Evolutionary conservation across 768 basidiomycete genomes (phyloP).

Genomic region (Hemileccinum impolitum): DNA sequence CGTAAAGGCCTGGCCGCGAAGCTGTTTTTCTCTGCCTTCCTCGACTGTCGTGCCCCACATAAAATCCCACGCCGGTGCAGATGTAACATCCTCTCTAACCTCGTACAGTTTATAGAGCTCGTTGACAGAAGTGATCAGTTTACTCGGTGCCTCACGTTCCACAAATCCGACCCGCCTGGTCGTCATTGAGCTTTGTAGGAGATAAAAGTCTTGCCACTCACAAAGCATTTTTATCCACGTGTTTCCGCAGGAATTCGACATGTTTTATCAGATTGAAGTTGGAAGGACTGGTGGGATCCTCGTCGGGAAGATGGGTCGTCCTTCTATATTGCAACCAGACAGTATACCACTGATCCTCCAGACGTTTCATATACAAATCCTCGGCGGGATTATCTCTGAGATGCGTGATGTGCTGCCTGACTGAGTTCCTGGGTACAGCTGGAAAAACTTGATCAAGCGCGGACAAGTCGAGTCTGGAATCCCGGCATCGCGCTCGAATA

Average conservation of each 20-base stretch:
- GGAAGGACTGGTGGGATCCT: slow-evolving; percentile 58
- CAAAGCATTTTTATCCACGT: slow-evolving; percentile 86
- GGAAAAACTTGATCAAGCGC: slow-evolving; percentile 81
- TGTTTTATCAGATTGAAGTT: slow-evolving; percentile 84
- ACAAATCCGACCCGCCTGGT: slow-evolving; percentile 62
- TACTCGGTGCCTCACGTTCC: slow-evolving; percentile 37
- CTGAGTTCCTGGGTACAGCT: slow-evolving; percentile 65
- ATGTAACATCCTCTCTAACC: slow-evolving; percentile 42
- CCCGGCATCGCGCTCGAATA: slow-evolving; percentile 73
- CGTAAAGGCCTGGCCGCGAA: slow-evolving; percentile 56
- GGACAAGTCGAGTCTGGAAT: slow-evolving; percentile 61
- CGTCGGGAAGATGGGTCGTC: slow-evolving; percentile 65
- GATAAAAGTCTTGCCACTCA: slow-evolving; percentile 40
- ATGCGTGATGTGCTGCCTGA: slow-evolving; percentile 63
- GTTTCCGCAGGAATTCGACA: slow-evolving; percentile 71
- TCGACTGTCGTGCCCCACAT: slow-evolving; percentile 71
- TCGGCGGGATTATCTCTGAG: slow-evolving; percentile 61
- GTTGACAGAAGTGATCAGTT: slow-evolving; percentile 44
- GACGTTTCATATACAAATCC: slow-evolving; percentile 70
- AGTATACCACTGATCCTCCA: slow-evolving; percentile 80
- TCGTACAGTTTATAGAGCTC: slow-evolving; percentile 47
- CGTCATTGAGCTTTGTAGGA: slow-evolving; percentile 12
- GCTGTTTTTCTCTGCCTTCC: slow-evolving; percentile 69
- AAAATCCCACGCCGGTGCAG: slow-evolving; percentile 61
- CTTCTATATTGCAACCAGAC: slow-evolving; percentile 74